Conservation (phyloP, 257 asterid genomes). For the Penstemon eatonii region DNA sequence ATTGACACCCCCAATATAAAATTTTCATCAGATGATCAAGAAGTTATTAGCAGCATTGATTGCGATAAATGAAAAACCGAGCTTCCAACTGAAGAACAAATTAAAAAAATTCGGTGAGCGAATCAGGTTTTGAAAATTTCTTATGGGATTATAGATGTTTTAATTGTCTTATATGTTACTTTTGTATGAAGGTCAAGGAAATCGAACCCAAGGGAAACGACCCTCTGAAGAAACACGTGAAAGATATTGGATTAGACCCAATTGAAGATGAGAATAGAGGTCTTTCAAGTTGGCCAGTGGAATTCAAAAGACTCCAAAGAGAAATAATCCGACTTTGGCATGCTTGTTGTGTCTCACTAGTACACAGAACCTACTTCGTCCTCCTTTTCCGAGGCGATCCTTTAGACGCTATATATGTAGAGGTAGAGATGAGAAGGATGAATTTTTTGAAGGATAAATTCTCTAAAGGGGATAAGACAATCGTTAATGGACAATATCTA, state of each 20-base stretch:
- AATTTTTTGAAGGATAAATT: constrained; percentile 64
- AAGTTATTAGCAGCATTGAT: constrained; percentile 20
- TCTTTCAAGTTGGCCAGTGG: constrained; percentile 64
- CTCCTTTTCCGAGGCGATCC: constrained; percentile 88
- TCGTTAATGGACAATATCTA: constrained; percentile 54
- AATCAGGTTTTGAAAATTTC: not conserved
- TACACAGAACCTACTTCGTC: constrained; percentile 84
- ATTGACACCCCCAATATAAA: constrained; percentile 44
- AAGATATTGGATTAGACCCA: constrained; percentile 84
- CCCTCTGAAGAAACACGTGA: constrained; percentile 52
- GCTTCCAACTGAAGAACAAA: constrained; percentile 30
- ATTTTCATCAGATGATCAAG: constrained; percentile 29
- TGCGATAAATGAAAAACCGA: constrained; percentile 34
- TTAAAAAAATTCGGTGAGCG: constrained; percentile 34
- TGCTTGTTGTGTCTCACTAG: constrained; percentile 71
- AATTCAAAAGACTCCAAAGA: constrained; percentile 72
- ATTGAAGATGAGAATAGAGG: constrained; percentile 59
- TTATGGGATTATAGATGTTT: not conserved
- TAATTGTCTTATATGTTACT: not conserved
- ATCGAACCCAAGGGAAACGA: constrained; percentile 35
- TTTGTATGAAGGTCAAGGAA: constrained; percentile 40
- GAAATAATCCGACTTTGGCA: constrained; percentile 88
- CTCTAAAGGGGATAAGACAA: constrained; percentile 56
- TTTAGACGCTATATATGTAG: constrained; percentile 79
- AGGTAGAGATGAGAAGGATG: constrained; percentile 85